A percentile compares a stretch with the other conserved stretches of the same genome.
These are phyloP conservation scores for Monilinia vaccinii-corymbosi DNA, from an alignment of 2,329 filamentous ascomycete genomes.

Conservation along the genomic window DNA sequence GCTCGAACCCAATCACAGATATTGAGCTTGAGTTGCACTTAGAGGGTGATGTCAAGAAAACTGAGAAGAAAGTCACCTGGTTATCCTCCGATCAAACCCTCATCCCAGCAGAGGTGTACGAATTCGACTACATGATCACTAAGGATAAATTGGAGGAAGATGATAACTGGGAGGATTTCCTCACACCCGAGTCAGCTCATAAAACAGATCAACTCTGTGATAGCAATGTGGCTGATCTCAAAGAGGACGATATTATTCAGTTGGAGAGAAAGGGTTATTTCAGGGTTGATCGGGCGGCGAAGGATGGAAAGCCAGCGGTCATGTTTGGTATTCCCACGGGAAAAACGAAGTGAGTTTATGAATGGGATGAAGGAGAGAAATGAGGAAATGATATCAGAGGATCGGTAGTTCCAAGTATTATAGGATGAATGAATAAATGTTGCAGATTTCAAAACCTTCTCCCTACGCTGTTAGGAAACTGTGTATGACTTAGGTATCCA, in stretches of 20 bases:
- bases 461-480: too few species aligned
- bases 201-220: conserved; percentile 71
- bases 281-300: conserved; percentile 61
- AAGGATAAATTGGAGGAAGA: conserved; percentile 92
- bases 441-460: neutral
- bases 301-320: conserved; percentile 49
- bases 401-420: neutral
- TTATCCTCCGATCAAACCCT: conserved; percentile 70
- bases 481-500: too few species aligned
- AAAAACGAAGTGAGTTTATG: conserved; percentile 33
- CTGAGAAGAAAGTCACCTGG: conserved; percentile 96
- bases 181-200: conserved; percentile 65
- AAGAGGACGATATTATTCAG: conserved; percentile 87
- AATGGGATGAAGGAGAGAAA: neutral
- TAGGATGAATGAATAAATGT: neutral
- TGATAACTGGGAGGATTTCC: conserved; percentile 73
- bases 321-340: conserved; percentile 65
- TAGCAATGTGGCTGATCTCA: conserved; percentile 67
- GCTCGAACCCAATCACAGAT: conserved; percentile 51
- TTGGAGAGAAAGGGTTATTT: conserved; percentile 91
- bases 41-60: conserved; percentile 87
- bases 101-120: conserved; percentile 75
- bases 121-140: conserved; percentile 90
- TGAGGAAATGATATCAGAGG: neutral
- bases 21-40: conserved; percentile 83